Evolutionary conservation across 2,329 filamentous ascomycete genomes (phyloP), one percentile per base, ranked within the genome.

Genomic region (Talaromyces rugulosus): DNA sequence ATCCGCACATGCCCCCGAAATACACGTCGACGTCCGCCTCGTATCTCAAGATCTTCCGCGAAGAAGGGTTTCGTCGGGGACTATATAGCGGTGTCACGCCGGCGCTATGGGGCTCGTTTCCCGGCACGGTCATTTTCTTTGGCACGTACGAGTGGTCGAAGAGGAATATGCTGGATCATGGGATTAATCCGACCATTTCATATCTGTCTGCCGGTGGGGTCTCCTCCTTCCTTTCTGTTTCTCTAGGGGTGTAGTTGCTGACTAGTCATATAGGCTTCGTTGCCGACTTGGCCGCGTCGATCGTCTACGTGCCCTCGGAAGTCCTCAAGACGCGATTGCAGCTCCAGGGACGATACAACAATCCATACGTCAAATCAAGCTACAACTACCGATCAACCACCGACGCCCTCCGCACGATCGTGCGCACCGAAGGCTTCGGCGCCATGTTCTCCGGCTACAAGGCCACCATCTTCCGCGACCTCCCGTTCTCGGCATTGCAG

Each of bases 381-480:
- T 99, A 99, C 79, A 99, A 99, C 75, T 99, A 99, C 75, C 89
- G 88, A 69, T 89, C 88, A 50, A 96, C 91, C 1, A 75, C 88
- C 59, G 90, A 99, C 75, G 96, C 95, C 2, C 87, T 89, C 14
- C 87, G 89, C 68, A 96, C 92, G 0, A 98, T 99, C 63, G 83
- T 92, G 16, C 87, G 87, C 44, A 83, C 84, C 50, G 95, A 99
- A 78, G 96, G 95, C 0, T 82, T 92, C 59, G 82, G 86, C 0
- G 95, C 96, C 18, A 84, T 99, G 28, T 99, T 97, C 75, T 89
- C 96, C 69, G 95, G 95, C n/a, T 99, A 96, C 80, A 95, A 95
- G 75, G 95, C 95, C 11, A 99, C 95, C 0, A 86, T 99, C 3
- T 95, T 91, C 78, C 89, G 95, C 62, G 95, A 99, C 70, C 83